A percentile compares a stretch with the other conserved stretches of the same genome.
phyloP scores from a whole-genome alignment of 1,284 basidiomycete genomes.

The Ceratobasidium sp. region DNA sequence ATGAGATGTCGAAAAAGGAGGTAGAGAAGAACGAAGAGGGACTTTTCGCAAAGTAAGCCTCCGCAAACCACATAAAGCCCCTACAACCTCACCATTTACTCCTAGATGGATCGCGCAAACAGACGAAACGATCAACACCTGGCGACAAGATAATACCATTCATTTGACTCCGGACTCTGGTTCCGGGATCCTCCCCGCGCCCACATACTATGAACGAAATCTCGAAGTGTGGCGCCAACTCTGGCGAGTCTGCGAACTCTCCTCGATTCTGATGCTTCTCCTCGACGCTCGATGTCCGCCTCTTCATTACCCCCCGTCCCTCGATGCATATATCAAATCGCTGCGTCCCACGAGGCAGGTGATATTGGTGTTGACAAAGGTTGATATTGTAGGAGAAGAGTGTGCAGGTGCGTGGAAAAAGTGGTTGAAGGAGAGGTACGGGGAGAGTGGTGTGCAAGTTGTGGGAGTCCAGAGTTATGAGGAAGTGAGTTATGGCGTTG shows the following conservation, averaged over 20 bases:
- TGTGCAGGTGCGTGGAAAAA: conserved; percentile 75
- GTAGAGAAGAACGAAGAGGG: conserved; percentile 90
- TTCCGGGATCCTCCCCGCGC: conserved; percentile 60
- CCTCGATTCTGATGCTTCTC: conserved; percentile 85
- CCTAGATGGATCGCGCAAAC: conserved; percentile 66
- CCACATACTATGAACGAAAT: conserved; percentile 85
- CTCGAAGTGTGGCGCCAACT: conserved; percentile 93
- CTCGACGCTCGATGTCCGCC: conserved; percentile 88
- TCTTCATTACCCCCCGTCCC: conserved; percentile 66
- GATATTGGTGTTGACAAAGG: conserved; percentile 87
- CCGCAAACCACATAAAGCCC: neutral
- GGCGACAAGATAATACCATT: conserved; percentile 60
- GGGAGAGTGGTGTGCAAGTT: conserved; percentile 64
- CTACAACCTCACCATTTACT: neutral
- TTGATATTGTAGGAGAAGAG: conserved; percentile 76
- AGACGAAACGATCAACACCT: conserved; percentile 68
- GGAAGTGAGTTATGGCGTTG: conserved; percentile 53
- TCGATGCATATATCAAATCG: conserved; percentile 62
- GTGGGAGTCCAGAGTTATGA: conserved; percentile 81
- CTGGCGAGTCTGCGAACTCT: conserved; percentile 91
- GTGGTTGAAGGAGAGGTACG: conserved; percentile 72
- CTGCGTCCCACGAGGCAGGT: conserved; percentile 66
- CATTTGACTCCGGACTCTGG: neutral
- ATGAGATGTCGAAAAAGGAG: conserved; percentile 85
- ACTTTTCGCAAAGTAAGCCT: conserved; percentile 74